Evolutionary conservation across 345 rosid genomes (phyloP).

Genomic region (Eucalyptus tenuipes): DNA sequence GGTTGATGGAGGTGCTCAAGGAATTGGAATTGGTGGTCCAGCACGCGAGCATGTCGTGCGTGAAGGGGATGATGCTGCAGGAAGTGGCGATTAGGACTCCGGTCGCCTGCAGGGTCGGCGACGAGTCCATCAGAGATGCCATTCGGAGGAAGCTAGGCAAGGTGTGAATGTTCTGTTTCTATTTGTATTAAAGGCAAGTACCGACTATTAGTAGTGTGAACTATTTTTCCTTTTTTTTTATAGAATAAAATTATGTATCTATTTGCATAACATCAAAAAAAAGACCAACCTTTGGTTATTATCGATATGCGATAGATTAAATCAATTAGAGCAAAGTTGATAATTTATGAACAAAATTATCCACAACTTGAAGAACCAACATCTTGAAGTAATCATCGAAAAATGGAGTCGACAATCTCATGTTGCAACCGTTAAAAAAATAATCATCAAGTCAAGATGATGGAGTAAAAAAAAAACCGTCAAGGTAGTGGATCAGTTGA

Average conservation of each 20-base stretch:
- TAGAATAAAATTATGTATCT: not conserved
- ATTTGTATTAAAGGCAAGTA: not conserved
- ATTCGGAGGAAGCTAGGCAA: not conserved
- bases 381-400: too few species aligned
- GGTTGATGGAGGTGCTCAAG: not conserved
- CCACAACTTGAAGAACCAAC: too few species aligned
- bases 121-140: not conserved
- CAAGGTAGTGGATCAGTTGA: too few species aligned
- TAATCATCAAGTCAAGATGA: too few species aligned
- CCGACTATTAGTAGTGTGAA: not conserved
- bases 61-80: conserved; percentile 18
- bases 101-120: not conserved
- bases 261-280: too few species aligned
- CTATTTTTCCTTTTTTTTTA: not conserved
- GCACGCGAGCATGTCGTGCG: conserved; percentile 26
- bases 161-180: not conserved
- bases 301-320: too few species aligned
- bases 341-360: too few species aligned
- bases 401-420: too few species aligned
- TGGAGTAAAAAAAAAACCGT: too few species aligned
- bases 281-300: too few species aligned
- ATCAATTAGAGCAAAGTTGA: too few species aligned
- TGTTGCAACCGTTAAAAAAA: too few species aligned
- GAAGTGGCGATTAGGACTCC: conserved; percentile 24
- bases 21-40: conserved; percentile 14